Conservation (phyloP, 2,329 filamentous ascomycete species). For the Ophiostoma montium region DNA sequence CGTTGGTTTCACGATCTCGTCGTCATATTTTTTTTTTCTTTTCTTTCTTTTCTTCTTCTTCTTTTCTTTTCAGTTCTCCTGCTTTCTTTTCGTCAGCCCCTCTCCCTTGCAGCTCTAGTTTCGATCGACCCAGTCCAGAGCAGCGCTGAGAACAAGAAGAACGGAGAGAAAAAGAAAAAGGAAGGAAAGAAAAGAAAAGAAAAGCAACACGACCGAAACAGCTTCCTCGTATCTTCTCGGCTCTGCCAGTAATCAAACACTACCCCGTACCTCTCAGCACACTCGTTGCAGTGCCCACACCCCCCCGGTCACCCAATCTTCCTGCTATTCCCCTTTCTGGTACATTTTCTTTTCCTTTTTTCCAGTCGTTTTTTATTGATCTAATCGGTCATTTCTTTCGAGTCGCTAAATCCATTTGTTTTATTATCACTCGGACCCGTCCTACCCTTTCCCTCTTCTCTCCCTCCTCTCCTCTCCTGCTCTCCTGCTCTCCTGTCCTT, state of each 20-base stretch:
- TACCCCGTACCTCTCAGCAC: slow-evolving; percentile 4
- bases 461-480: not conserved
- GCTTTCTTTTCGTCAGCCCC: not conserved
- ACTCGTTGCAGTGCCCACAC: slow-evolving; percentile 4
- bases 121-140: not conserved
- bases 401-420: not conserved
- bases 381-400: not conserved
- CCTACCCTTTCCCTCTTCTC: not conserved
- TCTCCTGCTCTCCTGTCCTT: not conserved
- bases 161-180: too few relatives aligned
- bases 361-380: not conserved
- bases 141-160: not conserved
- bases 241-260: too few relatives aligned
- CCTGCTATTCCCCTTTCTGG: slow-evolving; percentile 8
- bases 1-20: not conserved
- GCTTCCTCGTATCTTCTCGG: not conserved
- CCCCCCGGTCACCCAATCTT: slow-evolving; percentile 10
- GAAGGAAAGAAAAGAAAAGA: too few relatives aligned
- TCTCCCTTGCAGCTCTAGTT: not conserved
- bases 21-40: not conserved
- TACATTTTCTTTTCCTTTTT: not conserved
- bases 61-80: not conserved
- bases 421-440: not conserved
- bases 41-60: not conserved
- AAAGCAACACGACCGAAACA: too few relatives aligned